Evolutionary conservation across 2,329 filamentous ascomycete genomes (phyloP).

Genomic region (Fusarium sp.): DNA sequence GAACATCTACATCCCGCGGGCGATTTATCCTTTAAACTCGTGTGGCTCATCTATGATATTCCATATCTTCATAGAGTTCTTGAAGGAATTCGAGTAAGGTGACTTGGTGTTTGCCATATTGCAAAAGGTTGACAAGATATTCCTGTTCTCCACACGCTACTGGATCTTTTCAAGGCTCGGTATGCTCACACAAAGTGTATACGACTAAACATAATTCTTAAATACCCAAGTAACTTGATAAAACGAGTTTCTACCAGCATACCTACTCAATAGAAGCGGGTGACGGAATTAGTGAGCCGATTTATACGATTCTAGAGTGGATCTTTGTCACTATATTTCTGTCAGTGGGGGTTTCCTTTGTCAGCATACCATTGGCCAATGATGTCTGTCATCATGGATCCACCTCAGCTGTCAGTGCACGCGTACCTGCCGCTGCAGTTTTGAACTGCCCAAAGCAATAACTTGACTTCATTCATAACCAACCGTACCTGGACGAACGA

Average conservation of each 20-base stretch:
- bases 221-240: neutral
- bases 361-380: neutral
- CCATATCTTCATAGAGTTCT: neutral
- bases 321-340: neutral
- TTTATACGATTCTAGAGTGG: neutral
- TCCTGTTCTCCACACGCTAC: neutral
- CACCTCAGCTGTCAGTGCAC: neutral
- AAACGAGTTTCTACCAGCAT: neutral
- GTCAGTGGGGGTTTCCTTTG: neutral
- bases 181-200: neutral
- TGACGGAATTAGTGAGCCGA: neutral
- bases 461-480: neutral
- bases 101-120: neutral
- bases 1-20: neutral
- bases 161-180: neutral
- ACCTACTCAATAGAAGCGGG: neutral
- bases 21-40: neutral
- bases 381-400: neutral
- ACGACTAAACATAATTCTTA: neutral
- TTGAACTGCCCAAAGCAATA: neutral
- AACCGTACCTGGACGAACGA: neutral
- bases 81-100: neutral
- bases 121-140: neutral
- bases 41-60: neutral
- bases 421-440: neutral